These are phyloP conservation scores for Benincasa hispida DNA, from an alignment of 306 rosid genomes.

Conservation along the genomic window DNA sequence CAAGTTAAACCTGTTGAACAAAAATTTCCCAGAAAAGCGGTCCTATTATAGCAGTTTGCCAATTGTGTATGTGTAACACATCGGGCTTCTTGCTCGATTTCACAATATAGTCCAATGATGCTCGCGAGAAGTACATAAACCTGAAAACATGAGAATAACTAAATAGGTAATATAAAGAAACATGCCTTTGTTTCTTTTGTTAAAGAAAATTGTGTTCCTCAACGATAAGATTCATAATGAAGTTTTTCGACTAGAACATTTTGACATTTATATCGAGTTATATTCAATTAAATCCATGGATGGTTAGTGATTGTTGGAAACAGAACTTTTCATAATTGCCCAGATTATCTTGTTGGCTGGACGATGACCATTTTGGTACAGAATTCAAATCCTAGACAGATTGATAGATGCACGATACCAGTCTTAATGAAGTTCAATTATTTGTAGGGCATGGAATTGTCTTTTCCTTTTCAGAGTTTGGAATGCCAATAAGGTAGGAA, in stretches of 20 bases:
- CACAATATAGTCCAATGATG: conserved; percentile 75
- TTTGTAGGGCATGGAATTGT: neutral
- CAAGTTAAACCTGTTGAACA: conserved; percentile 50
- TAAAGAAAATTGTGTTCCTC: neutral
- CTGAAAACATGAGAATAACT: conserved; percentile 30
- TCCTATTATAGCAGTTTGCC: conserved; percentile 90
- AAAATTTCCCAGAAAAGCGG: conserved; percentile 94
- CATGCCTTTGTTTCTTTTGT: neutral
- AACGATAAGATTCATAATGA: neutral
- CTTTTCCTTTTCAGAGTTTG: neutral
- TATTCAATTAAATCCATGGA: neutral
- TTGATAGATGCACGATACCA: neutral
- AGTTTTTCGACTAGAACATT: neutral
- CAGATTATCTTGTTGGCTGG: neutral
- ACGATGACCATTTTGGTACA: neutral
- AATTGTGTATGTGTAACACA: conserved; percentile 72
- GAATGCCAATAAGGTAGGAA: neutral
- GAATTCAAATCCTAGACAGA: neutral
- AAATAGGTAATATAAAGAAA: neutral
- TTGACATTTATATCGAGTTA: neutral
- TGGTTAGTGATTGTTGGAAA: neutral
- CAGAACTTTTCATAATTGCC: neutral
- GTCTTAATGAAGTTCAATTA: neutral
- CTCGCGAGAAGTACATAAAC: conserved; percentile 88
- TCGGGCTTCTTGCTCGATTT: conserved; percentile 84